Evolutionary conservation across 257 asterid species (phyloP).

Genomic region (Ophiorrhiza pumila): DNA sequence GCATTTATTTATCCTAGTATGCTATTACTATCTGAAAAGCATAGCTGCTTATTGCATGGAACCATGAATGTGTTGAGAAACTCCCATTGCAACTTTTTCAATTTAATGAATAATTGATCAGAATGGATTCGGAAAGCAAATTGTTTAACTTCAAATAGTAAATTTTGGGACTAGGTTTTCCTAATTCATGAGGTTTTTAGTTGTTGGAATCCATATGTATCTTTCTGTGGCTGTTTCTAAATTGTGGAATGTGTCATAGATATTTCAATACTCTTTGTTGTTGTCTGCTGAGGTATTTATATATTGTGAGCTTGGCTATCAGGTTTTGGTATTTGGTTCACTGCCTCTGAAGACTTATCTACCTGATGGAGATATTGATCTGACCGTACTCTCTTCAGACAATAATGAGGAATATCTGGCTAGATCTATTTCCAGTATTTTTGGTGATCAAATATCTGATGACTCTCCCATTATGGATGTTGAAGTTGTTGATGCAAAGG

Average conservation of each 20-base stretch:
- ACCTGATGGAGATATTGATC: constrained; percentile 29
- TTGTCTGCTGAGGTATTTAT: background rate
- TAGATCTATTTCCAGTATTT: background rate
- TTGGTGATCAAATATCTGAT: background rate
- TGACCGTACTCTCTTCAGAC: constrained; percentile 13
- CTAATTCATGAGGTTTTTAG: no score
- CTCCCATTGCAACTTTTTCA: no score
- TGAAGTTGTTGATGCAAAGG: background rate
- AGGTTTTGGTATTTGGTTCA: constrained; percentile 14
- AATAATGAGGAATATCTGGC: constrained; percentile 12
- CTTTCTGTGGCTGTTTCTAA: no score
- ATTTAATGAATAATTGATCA: no score
- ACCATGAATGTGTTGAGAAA: background rate
- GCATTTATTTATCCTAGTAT: no score
- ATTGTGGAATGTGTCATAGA: no score
- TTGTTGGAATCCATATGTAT: no score
- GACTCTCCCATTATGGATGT: background rate
- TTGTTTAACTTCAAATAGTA: no score
- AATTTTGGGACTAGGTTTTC: no score
- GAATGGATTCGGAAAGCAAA: no score
- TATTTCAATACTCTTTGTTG: background rate
- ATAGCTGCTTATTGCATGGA: background rate
- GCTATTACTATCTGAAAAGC: background rate
- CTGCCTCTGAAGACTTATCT: constrained; percentile 25
- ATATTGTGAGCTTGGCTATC: background rate